Base-by-base conservation (phyloP, 2,329 filamentous ascomycete species). In the Tolypocladium guangdongense region DNA sequence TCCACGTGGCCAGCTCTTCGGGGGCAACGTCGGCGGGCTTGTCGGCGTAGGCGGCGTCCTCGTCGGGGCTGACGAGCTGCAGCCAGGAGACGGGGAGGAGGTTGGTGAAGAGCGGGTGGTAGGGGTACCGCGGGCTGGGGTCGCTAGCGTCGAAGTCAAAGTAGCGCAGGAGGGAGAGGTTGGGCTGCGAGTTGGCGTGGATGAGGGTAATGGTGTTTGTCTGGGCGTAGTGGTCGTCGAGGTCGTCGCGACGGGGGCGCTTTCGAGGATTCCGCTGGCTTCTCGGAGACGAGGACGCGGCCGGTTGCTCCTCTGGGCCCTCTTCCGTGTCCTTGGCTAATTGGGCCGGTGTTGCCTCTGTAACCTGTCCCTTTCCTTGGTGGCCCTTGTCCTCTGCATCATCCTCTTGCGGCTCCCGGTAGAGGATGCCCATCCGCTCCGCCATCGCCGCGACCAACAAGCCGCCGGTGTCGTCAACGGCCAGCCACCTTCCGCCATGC, bases 61-160 rank as follows among this genome's bases (percentile, higher is more conserved):
- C 74, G 37, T 81, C 72, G 0, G 93, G 93, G 27, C 87, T 78
- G 18, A 96, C 73, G 6, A 99, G 81, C 69, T 97, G 92, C 2
- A 99, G 80, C 91, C 92, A 99, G 32, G 89, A 92, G 33, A 97
- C 75, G 6, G 86, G 82, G 62, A 92, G 86, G 51, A 99, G 81
- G 65, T 93, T 86, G 18, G 81, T 85, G 68, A 86, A 80, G 12
- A 99, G 81, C 0, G 93, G 92, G 65, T 97, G 93, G 27, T 82
- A 75, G 16, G 79, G 75, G 52, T 76, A 68, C 47, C 62, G 76
- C 12, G 70, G 79, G 58, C 78, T 78, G 45, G 84, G 82, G 57
- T 82, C 82, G 55, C 80, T 79, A 59, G 78, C 74, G 69, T 95
- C 90, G 71, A 85, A 97, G 67, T 83, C 83, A 71, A 95, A 97